Conservation (phyloP, 805 yeast species). For the Wickerhamomyces tratensis region DNA sequence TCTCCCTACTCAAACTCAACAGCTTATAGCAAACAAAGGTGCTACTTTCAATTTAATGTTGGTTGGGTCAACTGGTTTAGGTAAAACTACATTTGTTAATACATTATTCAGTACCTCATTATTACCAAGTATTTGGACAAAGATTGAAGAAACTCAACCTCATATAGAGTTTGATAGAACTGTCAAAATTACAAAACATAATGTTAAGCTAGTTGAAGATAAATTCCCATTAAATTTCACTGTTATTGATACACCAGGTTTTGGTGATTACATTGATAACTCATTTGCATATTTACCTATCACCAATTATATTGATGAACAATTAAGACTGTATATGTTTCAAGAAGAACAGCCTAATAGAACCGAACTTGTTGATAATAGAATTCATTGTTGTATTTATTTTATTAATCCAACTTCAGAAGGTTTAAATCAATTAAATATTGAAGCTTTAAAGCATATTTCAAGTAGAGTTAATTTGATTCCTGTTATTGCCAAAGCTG, state of each 20-base stretch:
- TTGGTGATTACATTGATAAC: conserved; percentile 63
- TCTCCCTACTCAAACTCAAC: conserved; percentile 21
- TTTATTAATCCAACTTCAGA: conserved; percentile 65
- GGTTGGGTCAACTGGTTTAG: conserved; percentile 81
- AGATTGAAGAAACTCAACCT: conserved; percentile 26
- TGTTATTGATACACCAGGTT: conserved; percentile 68
- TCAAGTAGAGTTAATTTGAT: conserved; percentile 67
- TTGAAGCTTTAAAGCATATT: conserved; percentile 62
- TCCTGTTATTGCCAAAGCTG: conserved; percentile 78
- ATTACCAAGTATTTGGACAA: conserved; percentile 31
- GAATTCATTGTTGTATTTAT: conserved; percentile 82
- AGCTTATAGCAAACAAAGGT: conserved; percentile 39
- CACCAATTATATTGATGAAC: conserved; percentile 69
- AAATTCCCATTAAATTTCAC: conserved; percentile 49
- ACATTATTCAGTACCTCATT: conserved; percentile 55
- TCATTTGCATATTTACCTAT: conserved; percentile 58
- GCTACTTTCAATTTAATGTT: conserved; percentile 74
- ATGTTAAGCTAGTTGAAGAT: conserved; percentile 50
- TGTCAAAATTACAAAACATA: conserved; percentile 23
- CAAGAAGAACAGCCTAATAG: conserved; percentile 76
- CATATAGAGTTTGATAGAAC: conserved; percentile 28
- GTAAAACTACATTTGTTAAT: conserved; percentile 75
- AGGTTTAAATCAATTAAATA: conserved; percentile 55
- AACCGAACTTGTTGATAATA: conserved; percentile 39
- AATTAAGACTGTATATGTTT: conserved; percentile 54